Conservation (phyloP, 345 rosid genomes). For the Moricandia moricandioides region DNA sequence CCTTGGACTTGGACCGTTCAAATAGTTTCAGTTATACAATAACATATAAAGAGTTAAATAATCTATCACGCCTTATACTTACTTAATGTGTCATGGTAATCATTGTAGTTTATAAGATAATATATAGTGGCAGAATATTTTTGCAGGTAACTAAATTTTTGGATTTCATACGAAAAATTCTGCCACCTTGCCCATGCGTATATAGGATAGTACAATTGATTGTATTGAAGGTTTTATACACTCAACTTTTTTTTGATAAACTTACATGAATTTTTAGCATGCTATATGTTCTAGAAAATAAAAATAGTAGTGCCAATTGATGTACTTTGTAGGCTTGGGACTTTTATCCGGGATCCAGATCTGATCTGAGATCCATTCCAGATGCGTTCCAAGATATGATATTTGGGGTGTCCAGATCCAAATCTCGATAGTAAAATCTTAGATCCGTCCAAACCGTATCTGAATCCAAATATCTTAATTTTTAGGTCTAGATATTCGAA, state of each 20-base stretch:
- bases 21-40: slow-evolving; percentile 3
- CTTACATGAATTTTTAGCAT: not conserved
- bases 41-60: not conserved
- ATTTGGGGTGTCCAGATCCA: too few relatives aligned
- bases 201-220: slow-evolving; percentile 38
- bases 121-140: slow-evolving; percentile 3
- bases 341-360: too few relatives aligned
- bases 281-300: not conserved
- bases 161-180: slow-evolving; percentile 5
- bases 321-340: too few relatives aligned
- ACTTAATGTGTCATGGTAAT: slow-evolving; percentile 25
- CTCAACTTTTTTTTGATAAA: not conserved
- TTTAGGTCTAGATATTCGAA: too few relatives aligned
- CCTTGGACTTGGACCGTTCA: slow-evolving; percentile 26
- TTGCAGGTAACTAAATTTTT: not conserved
- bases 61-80: slow-evolving; percentile 18
- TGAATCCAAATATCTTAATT: too few relatives aligned
- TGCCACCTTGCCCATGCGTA: slow-evolving; percentile 63
- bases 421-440: too few relatives aligned
- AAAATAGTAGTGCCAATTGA: not conserved
- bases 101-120: slow-evolving; percentile 26
- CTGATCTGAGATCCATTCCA: too few relatives aligned
- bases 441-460: too few relatives aligned
- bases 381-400: too few relatives aligned
- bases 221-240: slow-evolving; percentile 30